Conservation (phyloP, 495 filamentous ascomycete species). For the Penicillium salamii region DNA sequence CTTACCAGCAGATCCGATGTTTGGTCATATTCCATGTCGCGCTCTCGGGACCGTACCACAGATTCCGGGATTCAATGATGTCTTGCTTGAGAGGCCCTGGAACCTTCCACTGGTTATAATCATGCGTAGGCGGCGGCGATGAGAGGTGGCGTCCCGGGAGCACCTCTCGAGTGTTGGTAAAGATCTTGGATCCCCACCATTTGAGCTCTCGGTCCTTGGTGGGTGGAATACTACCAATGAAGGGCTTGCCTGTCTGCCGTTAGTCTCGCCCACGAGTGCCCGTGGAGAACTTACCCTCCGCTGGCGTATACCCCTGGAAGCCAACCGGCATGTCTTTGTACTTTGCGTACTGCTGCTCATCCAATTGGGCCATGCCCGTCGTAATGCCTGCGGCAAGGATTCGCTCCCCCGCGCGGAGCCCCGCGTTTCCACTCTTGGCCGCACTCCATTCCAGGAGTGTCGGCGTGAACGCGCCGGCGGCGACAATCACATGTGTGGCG, state of each 20-base stretch:
- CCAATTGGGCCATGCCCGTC: conserved; percentile 41
- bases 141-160: conserved; percentile 44
- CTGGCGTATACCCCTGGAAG: conserved; percentile 34
- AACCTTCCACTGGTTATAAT: conserved; percentile 49
- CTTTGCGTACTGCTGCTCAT: conserved; percentile 25
- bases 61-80: conserved; percentile 31
- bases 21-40: conserved; percentile 36
- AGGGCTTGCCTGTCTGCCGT: conserved; percentile 26
- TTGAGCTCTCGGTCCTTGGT: conserved; percentile 46
- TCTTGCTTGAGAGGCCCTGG: conserved; percentile 35
- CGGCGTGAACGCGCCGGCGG: conserved; percentile 57
- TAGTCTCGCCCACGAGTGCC: conserved; percentile 1
- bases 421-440: conserved; percentile 35
- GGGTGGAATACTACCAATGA: conserved; percentile 30
- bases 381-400: conserved; percentile 57
- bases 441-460: conserved; percentile 56
- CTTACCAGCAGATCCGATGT: conserved; percentile 46
- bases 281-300: conserved; percentile 18
- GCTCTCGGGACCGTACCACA: conserved; percentile 37
- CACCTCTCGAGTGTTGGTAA: conserved; percentile 48
- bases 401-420: conserved; percentile 47
- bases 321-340: conserved; percentile 36
- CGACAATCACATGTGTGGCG: conserved; percentile 50
- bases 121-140: conserved; percentile 40
- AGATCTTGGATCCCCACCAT: conserved; percentile 51